Evolutionary conservation across 306 rosid genomes (phyloP).

Genomic region (Trifolium repens): DNA sequence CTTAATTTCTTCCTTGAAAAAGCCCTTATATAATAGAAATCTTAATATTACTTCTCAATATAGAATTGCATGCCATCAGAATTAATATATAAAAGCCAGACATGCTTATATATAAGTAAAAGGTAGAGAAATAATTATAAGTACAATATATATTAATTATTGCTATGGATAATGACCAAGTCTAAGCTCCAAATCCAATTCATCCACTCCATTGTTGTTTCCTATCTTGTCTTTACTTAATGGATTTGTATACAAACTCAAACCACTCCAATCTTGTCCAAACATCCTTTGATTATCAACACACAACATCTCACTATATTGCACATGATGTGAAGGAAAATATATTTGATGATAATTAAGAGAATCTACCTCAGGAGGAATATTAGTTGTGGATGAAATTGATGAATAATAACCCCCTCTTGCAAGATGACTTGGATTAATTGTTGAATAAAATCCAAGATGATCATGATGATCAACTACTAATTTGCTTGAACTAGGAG

Average conservation of each 20-base stretch:
- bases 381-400: slow-evolving; percentile 13
- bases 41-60: slow-evolving; percentile 21
- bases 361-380: slow-evolving; percentile 35
- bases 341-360: slow-evolving; percentile 47
- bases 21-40: slow-evolving; percentile 24
- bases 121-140: background rate
- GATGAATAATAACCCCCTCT: slow-evolving; percentile 35
- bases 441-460: slow-evolving; percentile 46
- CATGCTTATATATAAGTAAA: slow-evolving; percentile 23
- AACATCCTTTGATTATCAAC: slow-evolving; percentile 47
- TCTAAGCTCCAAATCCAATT: slow-evolving; percentile 90
- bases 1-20: slow-evolving; percentile 32
- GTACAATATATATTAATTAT: background rate
- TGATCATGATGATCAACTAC: slow-evolving; percentile 28
- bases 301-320: slow-evolving; percentile 37
- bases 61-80: slow-evolving; percentile 36
- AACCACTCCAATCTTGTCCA: slow-evolving; percentile 58
- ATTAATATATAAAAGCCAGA: slow-evolving; percentile 23
- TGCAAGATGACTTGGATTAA: slow-evolving; percentile 19
- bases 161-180: slow-evolving; percentile 73
- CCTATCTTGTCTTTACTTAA: slow-evolving; percentile 38
- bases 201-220: slow-evolving; percentile 50
- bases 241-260: slow-evolving; percentile 49
- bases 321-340: slow-evolving; percentile 46
- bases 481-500: slow-evolving; percentile 51